Percentiles rank a stretch among this genome's conserved stretches.
These are phyloP conservation scores for Bocquillonia castaneifolia DNA, from an alignment of 441 rosid genomes.

Conservation along the genomic window DNA sequence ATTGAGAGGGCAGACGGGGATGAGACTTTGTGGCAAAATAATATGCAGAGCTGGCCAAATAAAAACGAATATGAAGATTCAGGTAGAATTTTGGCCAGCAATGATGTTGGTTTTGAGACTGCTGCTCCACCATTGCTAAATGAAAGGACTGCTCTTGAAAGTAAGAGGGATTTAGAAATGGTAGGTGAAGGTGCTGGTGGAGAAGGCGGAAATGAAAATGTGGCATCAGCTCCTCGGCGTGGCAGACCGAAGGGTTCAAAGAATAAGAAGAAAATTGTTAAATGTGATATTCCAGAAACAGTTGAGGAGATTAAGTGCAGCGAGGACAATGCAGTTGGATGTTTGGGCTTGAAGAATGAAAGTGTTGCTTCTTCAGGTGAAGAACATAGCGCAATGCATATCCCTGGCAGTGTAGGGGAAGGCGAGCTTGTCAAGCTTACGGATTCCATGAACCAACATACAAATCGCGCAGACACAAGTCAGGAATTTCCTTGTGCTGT, in stretches of 20 bases:
- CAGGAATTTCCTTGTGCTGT: not conserved
- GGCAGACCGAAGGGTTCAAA: slow-evolving; percentile 31
- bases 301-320: not conserved
- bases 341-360: not conserved
- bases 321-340: not conserved
- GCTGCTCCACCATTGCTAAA: slow-evolving; percentile 5
- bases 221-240: slow-evolving; percentile 12
- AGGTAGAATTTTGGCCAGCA: slow-evolving; percentile 8
- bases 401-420: not conserved
- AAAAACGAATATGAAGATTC: not conserved
- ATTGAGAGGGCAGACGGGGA: not conserved
- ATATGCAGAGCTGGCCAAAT: not conserved
- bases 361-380: not conserved
- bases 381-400: not conserved
- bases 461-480: not conserved
- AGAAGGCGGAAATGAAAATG: slow-evolving; percentile 8
- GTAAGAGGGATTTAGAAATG: slow-evolving; percentile 12
- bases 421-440: not conserved
- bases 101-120: not conserved
- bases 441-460: not conserved
- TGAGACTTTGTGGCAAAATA: slow-evolving; percentile 8
- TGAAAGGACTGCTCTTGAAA: slow-evolving; percentile 4
- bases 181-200: slow-evolving; percentile 7
- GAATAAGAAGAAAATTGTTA: slow-evolving; percentile 10
- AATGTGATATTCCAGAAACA: slow-evolving; percentile 7